These are phyloP conservation scores for Dalbergia cultrata DNA, from an alignment of 306 rosid species.

Conservation along the genomic window DNA sequence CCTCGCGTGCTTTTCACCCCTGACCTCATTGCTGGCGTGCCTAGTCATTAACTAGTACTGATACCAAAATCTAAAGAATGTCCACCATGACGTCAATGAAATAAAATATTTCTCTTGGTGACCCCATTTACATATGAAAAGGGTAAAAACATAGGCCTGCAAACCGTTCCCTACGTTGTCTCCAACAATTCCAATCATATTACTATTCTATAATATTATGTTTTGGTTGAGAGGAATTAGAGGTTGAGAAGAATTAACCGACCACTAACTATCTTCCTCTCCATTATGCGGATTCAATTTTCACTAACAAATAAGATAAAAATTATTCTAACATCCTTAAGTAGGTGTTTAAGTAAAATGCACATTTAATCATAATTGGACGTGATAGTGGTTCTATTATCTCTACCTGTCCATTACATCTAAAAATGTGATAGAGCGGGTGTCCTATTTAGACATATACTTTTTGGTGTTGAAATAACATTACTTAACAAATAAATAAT, in stretches of 20 bases:
- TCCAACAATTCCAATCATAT: not conserved
- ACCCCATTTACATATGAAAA: not conserved
- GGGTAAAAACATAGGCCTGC: not conserved
- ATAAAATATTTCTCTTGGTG: not conserved
- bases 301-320: not conserved
- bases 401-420: too few species aligned
- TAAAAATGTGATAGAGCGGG: too few species aligned
- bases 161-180: conserved; percentile 17
- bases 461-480: too few species aligned
- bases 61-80: conserved; percentile 23
- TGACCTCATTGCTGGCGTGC: not conserved
- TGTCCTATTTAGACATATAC: too few species aligned
- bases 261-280: not conserved
- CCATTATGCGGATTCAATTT: not conserved
- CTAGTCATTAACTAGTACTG: not conserved
- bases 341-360: too few species aligned
- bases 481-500: too few species aligned
- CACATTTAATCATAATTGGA: too few species aligned
- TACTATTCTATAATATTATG: not conserved
- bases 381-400: too few species aligned
- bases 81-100: not conserved
- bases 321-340: too few species aligned
- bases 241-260: not conserved
- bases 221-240: not conserved
- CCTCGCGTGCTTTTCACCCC: not conserved